Conservation (phyloP, 805 yeast species). For the Zygotorulaspora sp. region DNA sequence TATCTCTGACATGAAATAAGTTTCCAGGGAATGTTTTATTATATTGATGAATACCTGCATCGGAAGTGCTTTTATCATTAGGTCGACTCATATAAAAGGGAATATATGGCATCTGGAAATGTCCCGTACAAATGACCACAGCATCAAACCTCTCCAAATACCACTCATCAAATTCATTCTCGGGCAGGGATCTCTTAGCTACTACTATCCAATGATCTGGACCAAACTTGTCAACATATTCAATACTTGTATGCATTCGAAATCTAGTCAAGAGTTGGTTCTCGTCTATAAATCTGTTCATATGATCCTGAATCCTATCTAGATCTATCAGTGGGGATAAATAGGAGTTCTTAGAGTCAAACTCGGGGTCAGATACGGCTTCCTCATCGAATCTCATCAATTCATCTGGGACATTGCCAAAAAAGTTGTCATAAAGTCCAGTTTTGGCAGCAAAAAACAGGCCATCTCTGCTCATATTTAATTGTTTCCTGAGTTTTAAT, state of each 20-base stretch:
- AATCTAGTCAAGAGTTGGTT: slow-evolving; percentile 7
- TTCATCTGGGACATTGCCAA: slow-evolving; percentile 19
- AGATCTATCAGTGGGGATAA: slow-evolving; percentile 16
- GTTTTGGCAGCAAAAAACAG: slow-evolving; percentile 15
- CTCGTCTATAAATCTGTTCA: slow-evolving; percentile 8
- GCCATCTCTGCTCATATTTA: slow-evolving; percentile 13
- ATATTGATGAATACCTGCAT: slow-evolving; percentile 15
- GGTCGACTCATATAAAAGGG: slow-evolving; percentile 29
- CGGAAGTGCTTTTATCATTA: slow-evolving; percentile 4
- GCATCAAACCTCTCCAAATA: slow-evolving; percentile 39
- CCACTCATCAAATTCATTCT: slow-evolving; percentile 35
- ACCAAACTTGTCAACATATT: slow-evolving; percentile 17
- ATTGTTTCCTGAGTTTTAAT: slow-evolving; percentile 8
- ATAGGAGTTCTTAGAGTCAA: slow-evolving; percentile 1
- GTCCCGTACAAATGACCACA: slow-evolving; percentile 41
- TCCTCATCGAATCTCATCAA: slow-evolving; percentile 16
- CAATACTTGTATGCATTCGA: slow-evolving; percentile 17
- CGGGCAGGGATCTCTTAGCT: slow-evolving; percentile 21
- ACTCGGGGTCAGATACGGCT: background rate
- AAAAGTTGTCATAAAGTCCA: slow-evolving; percentile 17
- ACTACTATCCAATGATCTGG: slow-evolving; percentile 35
- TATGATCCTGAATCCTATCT: slow-evolving; percentile 8
- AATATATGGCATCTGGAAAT: slow-evolving; percentile 39
- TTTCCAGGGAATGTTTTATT: slow-evolving; percentile 30
- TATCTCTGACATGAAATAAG: slow-evolving; percentile 46